Base-by-base conservation (phyloP, 1,139 yeast genomes). In the Protomyces macrosporus region DNA sequence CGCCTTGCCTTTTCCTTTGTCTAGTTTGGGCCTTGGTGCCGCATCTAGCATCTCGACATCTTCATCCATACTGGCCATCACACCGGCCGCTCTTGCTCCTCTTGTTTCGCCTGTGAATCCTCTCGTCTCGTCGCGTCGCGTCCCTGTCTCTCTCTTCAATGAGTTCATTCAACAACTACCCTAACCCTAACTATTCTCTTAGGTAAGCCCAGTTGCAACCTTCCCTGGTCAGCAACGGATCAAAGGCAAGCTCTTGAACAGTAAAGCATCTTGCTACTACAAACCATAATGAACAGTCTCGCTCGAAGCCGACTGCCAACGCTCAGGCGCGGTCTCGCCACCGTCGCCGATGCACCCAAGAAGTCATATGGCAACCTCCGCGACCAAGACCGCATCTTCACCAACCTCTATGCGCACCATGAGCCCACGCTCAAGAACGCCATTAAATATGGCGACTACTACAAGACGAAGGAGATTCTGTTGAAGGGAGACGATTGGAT, bases 311-410 rank as follows among this genome's bases (percentile, higher is more conserved):
- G 56, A 45, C 53, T 55, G 23, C 53, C 60, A 3, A 51, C 62
- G 35, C 62, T 58, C 36, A 48, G 54, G 34, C 42, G 67, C 45
- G 53, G 53, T 32, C 54, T 69, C 48, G 77, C 77, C 33, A 73
- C 77, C 1, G 74, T 70, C 30, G 69, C 74, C 2, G 75, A 73
- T 55, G 64, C 69, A 5, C 69, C 72, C 23, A 79, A 75, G 67
- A 82, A 85, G 71, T 78, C 87, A 71, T 77, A 79, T 34, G 85
- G 87, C 71, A 91, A 90, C 10, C 81, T 88, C 69, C 81, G 81
- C 71, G 96, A 88, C 77, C 85, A 83, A 74, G 96, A 88, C 76
- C 85, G 96, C 71, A 88, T 88, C 70, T 88, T 88, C 76, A 95
- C 88, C 77, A 88, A 88, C 75, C 79, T 88, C 54, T 87, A 88